These are phyloP conservation scores for Solioccasus polychromus DNA, from an alignment of 768 basidiomycete species.

Conservation along the genomic window DNA sequence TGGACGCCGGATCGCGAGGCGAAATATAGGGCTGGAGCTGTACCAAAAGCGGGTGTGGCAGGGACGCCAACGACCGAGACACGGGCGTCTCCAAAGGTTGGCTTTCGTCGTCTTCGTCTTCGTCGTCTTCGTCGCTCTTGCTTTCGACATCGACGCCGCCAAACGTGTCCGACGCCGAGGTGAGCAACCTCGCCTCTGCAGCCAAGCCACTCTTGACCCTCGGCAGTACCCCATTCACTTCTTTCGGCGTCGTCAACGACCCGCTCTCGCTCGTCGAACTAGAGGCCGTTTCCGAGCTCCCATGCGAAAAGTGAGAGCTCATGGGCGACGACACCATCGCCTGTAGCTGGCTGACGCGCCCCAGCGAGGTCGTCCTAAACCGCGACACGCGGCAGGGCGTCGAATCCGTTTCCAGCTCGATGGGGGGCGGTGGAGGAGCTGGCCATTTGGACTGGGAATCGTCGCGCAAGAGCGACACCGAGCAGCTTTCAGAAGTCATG, in stretches of 20 bases:
- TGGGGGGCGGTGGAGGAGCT: slow-evolving; percentile 29
- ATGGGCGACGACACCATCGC: slow-evolving; percentile 42
- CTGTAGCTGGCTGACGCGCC: slow-evolving; percentile 25
- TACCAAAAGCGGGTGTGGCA: slow-evolving; percentile 35
- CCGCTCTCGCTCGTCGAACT: slow-evolving; percentile 30
- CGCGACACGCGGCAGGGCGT: slow-evolving; percentile 27
- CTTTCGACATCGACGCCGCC: slow-evolving; percentile 28
- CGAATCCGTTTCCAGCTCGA: slow-evolving; percentile 22
- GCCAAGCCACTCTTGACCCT: slow-evolving; percentile 19
- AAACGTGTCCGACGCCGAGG: slow-evolving; percentile 38
- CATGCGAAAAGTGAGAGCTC: slow-evolving; percentile 40
- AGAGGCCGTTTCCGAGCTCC: slow-evolving; percentile 36
- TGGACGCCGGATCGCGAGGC: slow-evolving; percentile 58
- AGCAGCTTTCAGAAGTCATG: slow-evolving; percentile 10
- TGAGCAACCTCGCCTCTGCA: slow-evolving; percentile 25
- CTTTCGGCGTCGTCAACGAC: slow-evolving; percentile 18
- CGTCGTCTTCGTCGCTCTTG: slow-evolving; percentile 4
- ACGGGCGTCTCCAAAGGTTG: background rate
- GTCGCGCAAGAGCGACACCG: slow-evolving; percentile 19
- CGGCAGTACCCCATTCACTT: slow-evolving; percentile 6
- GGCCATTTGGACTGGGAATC: slow-evolving; percentile 27
- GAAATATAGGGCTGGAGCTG: slow-evolving; percentile 60
- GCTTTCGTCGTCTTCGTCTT: background rate
- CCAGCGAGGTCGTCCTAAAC: slow-evolving; percentile 29
- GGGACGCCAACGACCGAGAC: background rate